phyloP scores from a whole-genome alignment of 331 rosid genomes.

The Stylosanthes scabra region DNA sequence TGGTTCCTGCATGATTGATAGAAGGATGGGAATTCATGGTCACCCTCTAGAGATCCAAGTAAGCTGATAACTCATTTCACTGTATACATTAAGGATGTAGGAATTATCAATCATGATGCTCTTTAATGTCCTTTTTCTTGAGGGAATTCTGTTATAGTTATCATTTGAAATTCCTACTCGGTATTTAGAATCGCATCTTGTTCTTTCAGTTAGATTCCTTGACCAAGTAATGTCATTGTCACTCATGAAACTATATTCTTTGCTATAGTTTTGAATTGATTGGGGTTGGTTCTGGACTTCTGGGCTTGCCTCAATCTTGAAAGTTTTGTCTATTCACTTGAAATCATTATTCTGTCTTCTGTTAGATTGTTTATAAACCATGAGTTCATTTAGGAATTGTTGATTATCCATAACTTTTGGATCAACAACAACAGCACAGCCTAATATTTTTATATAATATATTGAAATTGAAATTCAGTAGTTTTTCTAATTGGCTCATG shows the following conservation, averaged over 20 bases:
- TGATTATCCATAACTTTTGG: not conserved
- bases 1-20: slow-evolving; percentile 98
- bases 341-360: not conserved
- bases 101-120: slow-evolving; percentile 9
- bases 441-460: slow-evolving; percentile 6
- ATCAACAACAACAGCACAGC: no score
- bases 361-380: slow-evolving; percentile 1
- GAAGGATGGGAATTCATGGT: slow-evolving; percentile 97
- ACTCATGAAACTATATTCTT: not conserved
- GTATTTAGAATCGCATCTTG: not conserved
- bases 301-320: not conserved
- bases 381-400: slow-evolving; percentile 1
- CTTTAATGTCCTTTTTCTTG: slow-evolving; percentile 2
- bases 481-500: slow-evolving; percentile 13
- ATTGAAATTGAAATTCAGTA: not conserved
- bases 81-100: slow-evolving; percentile 19
- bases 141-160: not conserved
- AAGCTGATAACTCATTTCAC: slow-evolving; percentile 41
- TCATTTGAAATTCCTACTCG: slow-evolving; percentile 1
- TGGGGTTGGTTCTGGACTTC: slow-evolving; percentile 2
- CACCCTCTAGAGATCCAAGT: slow-evolving; percentile 97
- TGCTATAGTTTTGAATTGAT: not conserved
- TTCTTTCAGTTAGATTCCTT: slow-evolving; percentile 14
- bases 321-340: slow-evolving; percentile 6
- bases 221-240: slow-evolving; percentile 6